A percentile compares a stretch with the other conserved stretches of the same genome.
These are phyloP conservation scores for Euphrasia arctica DNA, from an alignment of 305 asterid genomes.

Conservation along the genomic window DNA sequence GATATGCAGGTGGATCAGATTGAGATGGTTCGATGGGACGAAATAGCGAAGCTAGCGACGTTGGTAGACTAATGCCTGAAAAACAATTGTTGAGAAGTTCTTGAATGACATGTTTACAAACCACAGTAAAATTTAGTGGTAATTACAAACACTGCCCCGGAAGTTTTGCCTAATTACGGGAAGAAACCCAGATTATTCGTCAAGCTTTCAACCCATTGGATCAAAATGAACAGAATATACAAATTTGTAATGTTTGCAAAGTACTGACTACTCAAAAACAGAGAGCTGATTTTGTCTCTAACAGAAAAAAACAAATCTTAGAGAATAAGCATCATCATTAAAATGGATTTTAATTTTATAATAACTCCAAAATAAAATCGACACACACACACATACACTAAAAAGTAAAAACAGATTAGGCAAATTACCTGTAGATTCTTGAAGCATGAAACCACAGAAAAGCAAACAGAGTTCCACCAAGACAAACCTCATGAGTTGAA, in stretches of 20 bases:
- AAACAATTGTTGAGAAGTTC: background rate
- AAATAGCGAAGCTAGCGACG: slow-evolving; percentile 36
- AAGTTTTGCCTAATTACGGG: background rate
- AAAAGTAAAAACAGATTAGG: slow-evolving; percentile 14
- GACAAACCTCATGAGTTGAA: slow-evolving; percentile 32
- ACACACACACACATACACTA: background rate
- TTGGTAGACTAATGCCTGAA: slow-evolving; percentile 50
- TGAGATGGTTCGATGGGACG: slow-evolving; percentile 32
- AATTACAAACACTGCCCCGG: background rate
- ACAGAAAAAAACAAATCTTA: background rate
- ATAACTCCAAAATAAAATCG: slow-evolving; percentile 2
- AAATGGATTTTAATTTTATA: slow-evolving; percentile 14
- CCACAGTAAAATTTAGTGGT: background rate
- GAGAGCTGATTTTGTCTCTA: too few relatives aligned
- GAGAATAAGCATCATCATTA: background rate
- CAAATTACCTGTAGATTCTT: slow-evolving; percentile 67
- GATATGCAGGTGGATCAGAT: slow-evolving; percentile 29
- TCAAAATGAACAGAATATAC: background rate
- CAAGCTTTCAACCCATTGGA: background rate
- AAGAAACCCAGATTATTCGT: background rate
- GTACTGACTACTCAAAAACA: too few relatives aligned
- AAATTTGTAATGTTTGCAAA: too few relatives aligned
- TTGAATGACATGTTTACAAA: background rate
- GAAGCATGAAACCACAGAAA: slow-evolving; percentile 39
- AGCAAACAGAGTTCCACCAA: slow-evolving; percentile 33